phyloP scores from a whole-genome alignment of 768 basidiomycete species.

The Paxillus ammoniavirescens region DNA sequence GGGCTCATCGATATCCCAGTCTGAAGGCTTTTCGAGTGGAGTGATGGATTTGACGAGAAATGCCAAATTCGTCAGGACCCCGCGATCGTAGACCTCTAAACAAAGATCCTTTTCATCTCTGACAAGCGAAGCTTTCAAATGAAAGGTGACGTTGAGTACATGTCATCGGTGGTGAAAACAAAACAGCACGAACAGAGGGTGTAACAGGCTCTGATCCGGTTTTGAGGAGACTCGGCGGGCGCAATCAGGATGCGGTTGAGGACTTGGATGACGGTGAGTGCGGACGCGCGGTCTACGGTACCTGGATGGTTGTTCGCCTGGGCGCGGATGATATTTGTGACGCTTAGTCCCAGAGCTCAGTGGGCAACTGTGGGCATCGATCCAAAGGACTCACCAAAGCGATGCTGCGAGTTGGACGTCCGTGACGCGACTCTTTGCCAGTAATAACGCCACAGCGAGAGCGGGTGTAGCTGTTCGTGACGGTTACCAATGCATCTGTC shows the following conservation, averaged over 20 bases:
- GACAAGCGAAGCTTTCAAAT: constrained; percentile 56
- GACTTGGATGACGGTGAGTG: constrained; percentile 66
- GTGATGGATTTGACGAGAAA: constrained; percentile 53
- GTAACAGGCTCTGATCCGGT: constrained; percentile 69
- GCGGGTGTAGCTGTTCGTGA: constrained; percentile 11
- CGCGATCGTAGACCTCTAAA: constrained; percentile 66
- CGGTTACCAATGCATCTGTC: constrained; percentile 6
- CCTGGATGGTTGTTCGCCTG: constrained; percentile 31
- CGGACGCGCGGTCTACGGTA: constrained; percentile 42
- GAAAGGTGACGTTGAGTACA: background rate
- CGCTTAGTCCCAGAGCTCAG: constrained; percentile 34
- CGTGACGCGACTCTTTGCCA: constrained; percentile 56
- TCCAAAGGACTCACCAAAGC: constrained; percentile 50
- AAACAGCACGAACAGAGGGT: constrained; percentile 56
- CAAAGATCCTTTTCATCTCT: constrained; percentile 69
- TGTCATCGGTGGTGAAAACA: background rate
- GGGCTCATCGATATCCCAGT: constrained; percentile 72
- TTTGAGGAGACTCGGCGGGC: constrained; percentile 39
- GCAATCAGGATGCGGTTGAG: constrained; percentile 58
- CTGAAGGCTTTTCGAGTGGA: constrained; percentile 41
- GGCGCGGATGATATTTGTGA: constrained; percentile 61
- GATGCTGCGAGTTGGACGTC: constrained; percentile 72
- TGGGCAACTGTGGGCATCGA: background rate
- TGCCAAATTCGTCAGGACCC: constrained; percentile 57
- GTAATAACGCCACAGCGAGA: constrained; percentile 43